Percentiles rank a stretch among this genome's conserved stretches.
Evolutionary conservation across 768 basidiomycete species (phyloP).

Genomic region (Lactarius sanguifluus): DNA sequence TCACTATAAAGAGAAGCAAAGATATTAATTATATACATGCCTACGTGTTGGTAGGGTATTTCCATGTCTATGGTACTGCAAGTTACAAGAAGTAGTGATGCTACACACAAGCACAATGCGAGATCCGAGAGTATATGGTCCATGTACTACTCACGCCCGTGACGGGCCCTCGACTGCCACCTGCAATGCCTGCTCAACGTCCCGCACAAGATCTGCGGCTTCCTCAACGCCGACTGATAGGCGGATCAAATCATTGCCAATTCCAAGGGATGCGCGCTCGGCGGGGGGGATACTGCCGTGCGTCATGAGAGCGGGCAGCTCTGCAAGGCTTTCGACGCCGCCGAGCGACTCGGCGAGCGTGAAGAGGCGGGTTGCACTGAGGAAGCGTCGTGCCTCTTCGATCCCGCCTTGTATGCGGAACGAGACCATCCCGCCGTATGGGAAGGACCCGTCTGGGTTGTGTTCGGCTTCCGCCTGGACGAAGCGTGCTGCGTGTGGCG

Average conservation of each 20-base stretch:
- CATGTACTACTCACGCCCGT: slow-evolving; percentile 1
- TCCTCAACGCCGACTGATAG: slow-evolving; percentile 91
- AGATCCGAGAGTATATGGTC: background rate
- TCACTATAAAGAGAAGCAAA: no score
- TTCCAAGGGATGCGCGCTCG: slow-evolving; percentile 69
- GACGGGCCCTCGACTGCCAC: slow-evolving; percentile 35
- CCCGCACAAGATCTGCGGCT: slow-evolving; percentile 70
- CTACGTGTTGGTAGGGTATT: slow-evolving; percentile 6
- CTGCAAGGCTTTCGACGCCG: slow-evolving; percentile 89
- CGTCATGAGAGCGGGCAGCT: slow-evolving; percentile 87
- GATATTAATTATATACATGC: background rate
- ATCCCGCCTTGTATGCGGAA: slow-evolving; percentile 58
- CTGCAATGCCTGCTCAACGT: slow-evolving; percentile 66
- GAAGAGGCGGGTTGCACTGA: slow-evolving; percentile 65
- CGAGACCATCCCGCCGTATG: slow-evolving; percentile 88
- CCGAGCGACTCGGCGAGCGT: slow-evolving; percentile 87
- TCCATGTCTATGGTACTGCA: slow-evolving; percentile 4
- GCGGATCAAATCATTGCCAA: slow-evolving; percentile 73
- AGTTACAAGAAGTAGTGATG: slow-evolving; percentile 2
- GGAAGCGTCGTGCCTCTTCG: slow-evolving; percentile 61
- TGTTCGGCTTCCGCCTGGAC: slow-evolving; percentile 42
- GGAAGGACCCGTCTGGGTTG: slow-evolving; percentile 58
- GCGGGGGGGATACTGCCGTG: slow-evolving; percentile 73
- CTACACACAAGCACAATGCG: background rate
- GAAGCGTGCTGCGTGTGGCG: slow-evolving; percentile 69